Conservation (phyloP, 345 rosid genomes). For the Euphorbia peplus region DNA sequence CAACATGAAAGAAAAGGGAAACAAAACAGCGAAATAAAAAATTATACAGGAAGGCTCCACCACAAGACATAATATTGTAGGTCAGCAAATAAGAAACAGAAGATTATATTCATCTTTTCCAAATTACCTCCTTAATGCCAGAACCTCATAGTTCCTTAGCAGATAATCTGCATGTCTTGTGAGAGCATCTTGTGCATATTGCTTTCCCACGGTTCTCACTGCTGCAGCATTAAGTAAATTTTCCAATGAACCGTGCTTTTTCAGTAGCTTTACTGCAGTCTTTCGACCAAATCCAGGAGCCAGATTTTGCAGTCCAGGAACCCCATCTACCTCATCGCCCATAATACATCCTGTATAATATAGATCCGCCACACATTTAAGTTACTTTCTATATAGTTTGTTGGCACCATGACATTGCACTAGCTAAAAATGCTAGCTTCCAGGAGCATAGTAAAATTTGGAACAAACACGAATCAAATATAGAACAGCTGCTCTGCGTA, state of each 20-base stretch:
- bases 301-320: conserved; percentile 77
- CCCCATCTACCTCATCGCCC: conserved; percentile 92
- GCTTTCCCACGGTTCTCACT: conserved; percentile 77
- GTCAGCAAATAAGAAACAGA: neutral
- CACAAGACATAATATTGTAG: neutral
- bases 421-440: neutral
- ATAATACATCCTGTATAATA: conserved; percentile 63
- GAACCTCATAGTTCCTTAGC: conserved; percentile 83
- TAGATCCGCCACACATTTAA: neutral
- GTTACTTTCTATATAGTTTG: neutral
- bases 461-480: neutral
- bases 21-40: neutral
- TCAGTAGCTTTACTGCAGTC: conserved; percentile 77
- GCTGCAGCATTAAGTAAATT: conserved; percentile 80
- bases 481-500: conserved; percentile 14
- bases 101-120: neutral
- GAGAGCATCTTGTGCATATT: conserved; percentile 83
- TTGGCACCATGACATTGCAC: neutral
- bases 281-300: conserved; percentile 87
- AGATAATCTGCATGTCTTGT: conserved; percentile 73
- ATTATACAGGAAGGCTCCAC: neutral
- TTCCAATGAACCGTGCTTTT: conserved; percentile 82
- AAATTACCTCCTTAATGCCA: conserved; percentile 66
- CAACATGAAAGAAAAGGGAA: neutral
- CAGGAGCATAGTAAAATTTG: neutral